Base-by-base conservation (phyloP, 2,329 filamentous ascomycete species). In the Colletotrichum liaoningense region DNA sequence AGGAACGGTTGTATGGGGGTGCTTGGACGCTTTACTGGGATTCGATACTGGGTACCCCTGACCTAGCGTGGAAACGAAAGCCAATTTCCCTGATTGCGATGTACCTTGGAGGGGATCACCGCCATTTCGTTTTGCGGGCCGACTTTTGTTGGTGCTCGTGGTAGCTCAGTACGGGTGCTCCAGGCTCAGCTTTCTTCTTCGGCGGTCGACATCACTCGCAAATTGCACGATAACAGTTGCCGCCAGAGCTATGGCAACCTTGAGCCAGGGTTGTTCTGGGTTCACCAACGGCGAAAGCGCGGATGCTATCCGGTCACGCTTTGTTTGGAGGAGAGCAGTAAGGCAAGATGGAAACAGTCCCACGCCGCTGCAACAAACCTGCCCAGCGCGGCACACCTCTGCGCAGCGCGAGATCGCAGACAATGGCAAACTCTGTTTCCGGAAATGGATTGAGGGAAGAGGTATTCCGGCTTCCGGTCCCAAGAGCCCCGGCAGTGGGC, bases 61-160 rank as follows among this genome's bases (percentile, higher is more conserved):
- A 68, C 24, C 63, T 67, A 56, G 55, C 38, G 38, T 38, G 63
- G 67, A 70, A 70, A 67, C 73, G 58, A 75, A 71, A 63, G 63
- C 73, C 73, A 75, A 75, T 75, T 75, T 75, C 73, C 73, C 71
- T 75, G 65, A 71, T 70, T 73, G 28, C 65, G 71, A 73, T 73
- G 65, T 70, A 62, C 60, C 55, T 57, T 30, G 56, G 28, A 62
- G 71, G 71, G 62, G 42, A 75, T 75, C 73, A 75, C 73, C 73
- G 73, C 73, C 63, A 67, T 74, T 75, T 75, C 73, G 60, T 73
- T 65, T 69, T 66, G 64, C 66, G 66, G 71, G 63, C 71, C 71
- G 49, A 67, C 69, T 60, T 42, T 67, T 63, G 52, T 63, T 59
- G 42, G 46, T 22, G 28, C 52, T 57, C 33, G 64, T 33, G 46